Evolutionary conservation across 352 stramenopile genomes (phyloP).

Genomic region (Pythium monospermum): DNA sequence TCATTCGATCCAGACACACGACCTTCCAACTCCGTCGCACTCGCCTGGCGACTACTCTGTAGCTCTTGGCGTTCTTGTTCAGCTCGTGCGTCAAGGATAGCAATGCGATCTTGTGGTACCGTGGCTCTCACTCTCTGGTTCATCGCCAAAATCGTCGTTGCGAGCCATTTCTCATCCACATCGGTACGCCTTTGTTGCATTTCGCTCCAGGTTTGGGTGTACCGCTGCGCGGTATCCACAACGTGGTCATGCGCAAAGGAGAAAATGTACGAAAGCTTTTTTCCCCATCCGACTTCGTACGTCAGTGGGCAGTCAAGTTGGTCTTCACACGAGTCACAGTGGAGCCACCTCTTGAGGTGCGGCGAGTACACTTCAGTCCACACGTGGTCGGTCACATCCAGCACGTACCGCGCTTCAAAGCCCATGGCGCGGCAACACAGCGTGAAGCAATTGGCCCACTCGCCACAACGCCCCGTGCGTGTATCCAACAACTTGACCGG

Average conservation of each 20-base stretch:
- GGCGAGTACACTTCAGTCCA: conserved; percentile 92
- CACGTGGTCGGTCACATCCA: conserved; percentile 95
- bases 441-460: conserved; percentile 94
- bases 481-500: conserved; percentile 84
- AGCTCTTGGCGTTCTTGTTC: conserved; percentile 48
- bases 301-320: conserved; percentile 90
- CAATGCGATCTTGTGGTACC: conserved; percentile 26
- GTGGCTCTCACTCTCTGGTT: conserved; percentile 35
- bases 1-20: conserved; percentile 74
- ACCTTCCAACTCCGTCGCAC: conserved; percentile 50
- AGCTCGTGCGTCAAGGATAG: conserved; percentile 33
- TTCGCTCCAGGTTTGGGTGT: conserved; percentile 65
- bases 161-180: conserved; percentile 63
- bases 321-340: conserved; percentile 93
- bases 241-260: conserved; percentile 86
- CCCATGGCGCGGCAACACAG: conserved; percentile 86
- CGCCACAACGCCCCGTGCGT: conserved; percentile 84
- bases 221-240: conserved; percentile 85
- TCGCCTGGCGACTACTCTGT: conserved; percentile 21
- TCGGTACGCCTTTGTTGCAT: conserved; percentile 58
- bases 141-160: conserved; percentile 42
- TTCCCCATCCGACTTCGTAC: conserved; percentile 95
- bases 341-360: conserved; percentile 84
- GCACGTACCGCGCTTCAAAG: conserved; percentile 89
- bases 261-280: conserved; percentile 92